phyloP scores from a whole-genome alignment of 2,329 filamentous ascomycete species.

The Venturia carpophila region DNA sequence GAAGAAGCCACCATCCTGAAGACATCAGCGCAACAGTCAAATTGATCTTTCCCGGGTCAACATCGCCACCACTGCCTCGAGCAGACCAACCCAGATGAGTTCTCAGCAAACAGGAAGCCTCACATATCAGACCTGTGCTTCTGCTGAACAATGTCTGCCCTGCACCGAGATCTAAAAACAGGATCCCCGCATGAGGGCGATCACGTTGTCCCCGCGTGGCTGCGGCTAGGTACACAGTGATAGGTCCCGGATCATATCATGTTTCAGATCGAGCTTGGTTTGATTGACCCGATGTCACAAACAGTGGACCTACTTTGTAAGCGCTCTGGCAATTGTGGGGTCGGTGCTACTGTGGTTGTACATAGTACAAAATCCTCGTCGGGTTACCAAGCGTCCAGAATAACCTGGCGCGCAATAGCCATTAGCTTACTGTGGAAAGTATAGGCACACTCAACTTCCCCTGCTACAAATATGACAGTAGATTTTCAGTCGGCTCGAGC shows the following conservation, averaged over 20 bases:
- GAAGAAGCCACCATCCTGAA: neutral
- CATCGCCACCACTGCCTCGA: neutral
- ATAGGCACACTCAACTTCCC: neutral
- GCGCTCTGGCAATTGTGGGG: neutral
- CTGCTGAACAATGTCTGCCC: neutral
- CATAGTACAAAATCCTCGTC: neutral
- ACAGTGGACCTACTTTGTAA: neutral
- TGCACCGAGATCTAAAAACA: slow-evolving; percentile 9
- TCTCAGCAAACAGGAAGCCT: neutral
- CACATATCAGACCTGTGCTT: neutral
- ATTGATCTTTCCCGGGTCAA: neutral
- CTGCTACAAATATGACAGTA: neutral
- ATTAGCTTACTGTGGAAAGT: neutral
- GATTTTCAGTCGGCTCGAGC: neutral
- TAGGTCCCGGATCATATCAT: neutral
- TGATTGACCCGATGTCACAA: slow-evolving; percentile 9
- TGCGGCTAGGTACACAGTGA: neutral
- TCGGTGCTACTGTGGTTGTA: neutral
- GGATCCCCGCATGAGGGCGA: neutral
- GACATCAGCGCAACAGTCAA: neutral
- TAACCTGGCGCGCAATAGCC: neutral
- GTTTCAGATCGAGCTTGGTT: slow-evolving; percentile 12
- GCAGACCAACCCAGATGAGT: neutral
- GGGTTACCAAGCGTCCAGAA: neutral
- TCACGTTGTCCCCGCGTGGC: slow-evolving; percentile 2